Percentiles rank a stretch among this genome's conserved stretches.
Evolutionary conservation across 2,329 filamentous ascomycete species (phyloP).

Genomic region (Penicillium freii): DNA sequence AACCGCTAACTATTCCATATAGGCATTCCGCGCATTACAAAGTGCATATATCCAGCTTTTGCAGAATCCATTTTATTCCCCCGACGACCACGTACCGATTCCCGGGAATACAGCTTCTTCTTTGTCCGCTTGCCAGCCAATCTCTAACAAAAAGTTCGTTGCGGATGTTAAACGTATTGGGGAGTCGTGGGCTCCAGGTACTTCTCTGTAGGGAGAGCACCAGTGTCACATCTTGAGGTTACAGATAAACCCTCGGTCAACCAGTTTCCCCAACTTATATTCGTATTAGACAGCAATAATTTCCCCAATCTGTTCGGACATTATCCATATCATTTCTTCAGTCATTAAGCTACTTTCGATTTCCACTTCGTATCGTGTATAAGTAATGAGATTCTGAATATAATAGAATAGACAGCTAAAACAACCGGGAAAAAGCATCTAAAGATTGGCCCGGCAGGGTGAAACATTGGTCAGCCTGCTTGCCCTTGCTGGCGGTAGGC

Average conservation of each 20-base stretch:
- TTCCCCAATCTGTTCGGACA: neutral
- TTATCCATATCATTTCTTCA: neutral
- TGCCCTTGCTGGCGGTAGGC: no score
- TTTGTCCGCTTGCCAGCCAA: constrained; percentile 58
- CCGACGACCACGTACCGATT: constrained; percentile 73
- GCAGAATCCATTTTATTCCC: constrained; percentile 92
- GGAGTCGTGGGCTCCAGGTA: constrained; percentile 76
- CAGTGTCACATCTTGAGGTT: neutral
- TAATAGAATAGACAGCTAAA: neutral
- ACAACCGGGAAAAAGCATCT: no score
- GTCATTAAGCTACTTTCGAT: neutral
- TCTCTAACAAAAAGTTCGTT: constrained; percentile 76
- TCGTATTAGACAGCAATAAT: constrained; percentile 52
- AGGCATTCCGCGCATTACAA: constrained; percentile 88
- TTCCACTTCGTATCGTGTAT: neutral
- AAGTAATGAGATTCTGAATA: neutral
- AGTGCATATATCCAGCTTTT: constrained; percentile 84
- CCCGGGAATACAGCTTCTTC: constrained; percentile 44
- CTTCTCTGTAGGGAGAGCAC: constrained; percentile 60
- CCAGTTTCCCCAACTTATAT: neutral
- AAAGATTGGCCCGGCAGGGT: no score
- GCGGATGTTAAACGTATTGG: constrained; percentile 83
- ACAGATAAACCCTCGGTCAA: neutral
- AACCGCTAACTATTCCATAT: constrained; percentile 11
- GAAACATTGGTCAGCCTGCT: no score